Evolutionary conservation across 1,284 basidiomycete species (phyloP), one percentile per base, ranked within the genome.

Genomic region (Ceratobasidium sp.): DNA sequence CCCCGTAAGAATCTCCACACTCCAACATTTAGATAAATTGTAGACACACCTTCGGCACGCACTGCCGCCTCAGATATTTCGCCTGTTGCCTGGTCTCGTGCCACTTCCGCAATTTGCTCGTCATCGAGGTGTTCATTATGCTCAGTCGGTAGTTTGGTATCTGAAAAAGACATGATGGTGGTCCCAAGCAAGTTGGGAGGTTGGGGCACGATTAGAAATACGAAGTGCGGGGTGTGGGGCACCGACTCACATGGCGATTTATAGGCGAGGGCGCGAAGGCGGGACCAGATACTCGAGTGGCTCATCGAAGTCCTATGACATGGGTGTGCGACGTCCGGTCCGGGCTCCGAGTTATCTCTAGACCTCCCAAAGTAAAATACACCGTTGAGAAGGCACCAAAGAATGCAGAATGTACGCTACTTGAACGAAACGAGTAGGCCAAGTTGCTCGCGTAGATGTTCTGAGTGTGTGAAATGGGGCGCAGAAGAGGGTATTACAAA

Each of bases 21-120:
- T 6, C 3, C 4, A 45, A 10, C 3, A n/a, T 10, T n/a, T 45
- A 3, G 43, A 45, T 45, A 45, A 45, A 45, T n/a, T 18, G 16
- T 12, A 9, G 18, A 45, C 43, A 12, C 18, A 28, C 88, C 88
- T 77, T 90, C 89, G n/a, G 86, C 87, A 3, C 87, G 84, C 12
- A 89, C 86, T 0, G 84, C 83, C 61, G 86, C 79, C 77, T 90
- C 89, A 65, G 86, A 87, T 57, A 89, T 86, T 74, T 88, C 86
- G 16, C 84, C 87, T 12, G 80, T 78, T 32, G 82, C 81, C 18
- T 80, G 79, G 71, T 82, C 80, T 14, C 76, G 76, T 1, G 74
- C 70, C 28, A 80, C 43, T 28, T 80, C 78, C 26, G 52, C 53
- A 39, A 69, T 46, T n/a, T 55, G 39, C 6, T 61, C 43, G 21